phyloP scores from a whole-genome alignment of 345 rosid species.

The Mangifera indica region DNA sequence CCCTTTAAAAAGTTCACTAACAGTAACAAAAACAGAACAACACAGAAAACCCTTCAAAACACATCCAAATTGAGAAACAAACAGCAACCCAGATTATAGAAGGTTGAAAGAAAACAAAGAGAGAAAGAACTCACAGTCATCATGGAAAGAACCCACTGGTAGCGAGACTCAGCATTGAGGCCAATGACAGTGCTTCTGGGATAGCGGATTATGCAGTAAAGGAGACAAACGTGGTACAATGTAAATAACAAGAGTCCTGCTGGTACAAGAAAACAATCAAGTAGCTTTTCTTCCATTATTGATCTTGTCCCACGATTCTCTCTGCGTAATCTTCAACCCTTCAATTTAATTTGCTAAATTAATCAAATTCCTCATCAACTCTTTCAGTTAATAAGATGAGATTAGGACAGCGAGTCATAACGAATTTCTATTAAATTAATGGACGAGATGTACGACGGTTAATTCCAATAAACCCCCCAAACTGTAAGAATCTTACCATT shows the following conservation, averaged over 20 bases:
- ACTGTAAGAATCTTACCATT: too few species aligned
- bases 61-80: not conserved
- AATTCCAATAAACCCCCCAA: too few species aligned
- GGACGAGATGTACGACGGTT: too few species aligned
- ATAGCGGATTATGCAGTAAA: conserved; percentile 29
- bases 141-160: conserved; percentile 73
- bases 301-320: not conserved
- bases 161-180: conserved; percentile 79
- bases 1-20: too few species aligned
- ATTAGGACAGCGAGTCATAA: too few species aligned
- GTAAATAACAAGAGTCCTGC: conserved; percentile 38
- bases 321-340: too few species aligned
- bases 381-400: too few species aligned
- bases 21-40: too few species aligned
- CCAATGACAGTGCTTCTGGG: conserved; percentile 59
- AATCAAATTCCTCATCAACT: too few species aligned
- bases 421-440: too few species aligned
- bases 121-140: conserved; percentile 53
- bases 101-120: not conserved
- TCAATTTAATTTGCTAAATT: too few species aligned
- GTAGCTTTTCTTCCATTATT: conserved; percentile 38
- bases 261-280: conserved; percentile 50
- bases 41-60: too few species aligned
- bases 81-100: not conserved
- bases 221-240: conserved; percentile 51